A percentile compares a stretch with the other conserved stretches of the same genome.
Conservation (phyloP, 805 yeast species). For the Zygoascus ofunaensis region DNA sequence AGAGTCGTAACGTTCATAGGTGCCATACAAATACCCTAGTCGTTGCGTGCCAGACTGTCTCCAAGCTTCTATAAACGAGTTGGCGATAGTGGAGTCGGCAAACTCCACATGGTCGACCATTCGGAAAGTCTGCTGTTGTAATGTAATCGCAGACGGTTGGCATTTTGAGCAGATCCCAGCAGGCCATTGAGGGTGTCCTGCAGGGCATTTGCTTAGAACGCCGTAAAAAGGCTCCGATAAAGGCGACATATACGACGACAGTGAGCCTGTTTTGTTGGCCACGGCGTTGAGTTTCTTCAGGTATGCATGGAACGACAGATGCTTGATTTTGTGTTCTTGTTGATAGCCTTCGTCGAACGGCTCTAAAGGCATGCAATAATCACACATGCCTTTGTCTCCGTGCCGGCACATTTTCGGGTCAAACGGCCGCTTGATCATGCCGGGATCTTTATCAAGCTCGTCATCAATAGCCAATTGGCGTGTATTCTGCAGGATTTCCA, state of each 20-base stretch:
- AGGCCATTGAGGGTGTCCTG: slow-evolving; percentile 93
- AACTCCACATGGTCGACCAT: slow-evolving; percentile 98
- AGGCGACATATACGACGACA: slow-evolving; percentile 71
- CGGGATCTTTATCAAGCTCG: slow-evolving; percentile 53
- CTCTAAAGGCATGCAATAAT: slow-evolving; percentile 88
- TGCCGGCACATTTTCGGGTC: slow-evolving; percentile 64
- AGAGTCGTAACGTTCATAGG: slow-evolving; percentile 64
- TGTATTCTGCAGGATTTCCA: slow-evolving; percentile 21
- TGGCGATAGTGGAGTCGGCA: slow-evolving; percentile 60
- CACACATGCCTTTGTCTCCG: slow-evolving; percentile 94
- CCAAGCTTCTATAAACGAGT: slow-evolving; percentile 86
- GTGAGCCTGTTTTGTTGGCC: slow-evolving; percentile 44
- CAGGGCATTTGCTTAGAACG: slow-evolving; percentile 52
- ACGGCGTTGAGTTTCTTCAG: slow-evolving; percentile 60
- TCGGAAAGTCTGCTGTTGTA: slow-evolving; percentile 81
- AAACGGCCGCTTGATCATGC: slow-evolving; percentile 57
- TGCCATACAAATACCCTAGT: slow-evolving; percentile 76
- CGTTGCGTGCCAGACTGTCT: slow-evolving; percentile 81
- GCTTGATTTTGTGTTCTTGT: slow-evolving; percentile 70
- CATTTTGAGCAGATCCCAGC: slow-evolving; percentile 90
- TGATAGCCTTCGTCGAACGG: slow-evolving; percentile 85
- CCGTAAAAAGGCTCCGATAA: slow-evolving; percentile 59
- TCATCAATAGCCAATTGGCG: slow-evolving; percentile 61
- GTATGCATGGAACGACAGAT: slow-evolving; percentile 77
- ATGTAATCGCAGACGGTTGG: slow-evolving; percentile 90